phyloP scores from a whole-genome alignment of 1,284 basidiomycete genomes.

The Phellopilus nigrolimitatus region DNA sequence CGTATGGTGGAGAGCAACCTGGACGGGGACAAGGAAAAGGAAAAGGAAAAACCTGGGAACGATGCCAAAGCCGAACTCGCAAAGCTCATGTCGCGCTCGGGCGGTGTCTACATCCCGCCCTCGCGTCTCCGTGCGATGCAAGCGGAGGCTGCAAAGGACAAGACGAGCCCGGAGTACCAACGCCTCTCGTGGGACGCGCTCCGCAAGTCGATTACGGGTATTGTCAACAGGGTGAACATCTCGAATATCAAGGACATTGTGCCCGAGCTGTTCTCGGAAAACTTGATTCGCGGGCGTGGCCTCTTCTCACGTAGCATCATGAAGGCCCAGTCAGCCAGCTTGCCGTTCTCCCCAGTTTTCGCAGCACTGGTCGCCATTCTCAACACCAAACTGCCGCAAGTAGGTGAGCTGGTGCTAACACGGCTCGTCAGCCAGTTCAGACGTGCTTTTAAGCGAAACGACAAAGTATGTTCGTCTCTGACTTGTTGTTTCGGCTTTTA shows the following conservation, averaged over 20 bases:
- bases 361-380: slow-evolving; percentile 91
- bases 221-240: slow-evolving; percentile 97
- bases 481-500: neutral
- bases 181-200: slow-evolving; percentile 97
- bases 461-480: slow-evolving; percentile 70
- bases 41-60: slow-evolving; percentile 43
- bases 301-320: slow-evolving; percentile 92
- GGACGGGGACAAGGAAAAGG: slow-evolving; percentile 49
- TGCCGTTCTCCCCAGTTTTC: slow-evolving; percentile 97
- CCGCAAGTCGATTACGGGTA: slow-evolving; percentile 97
- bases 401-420: slow-evolving; percentile 88
- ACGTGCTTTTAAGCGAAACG: slow-evolving; percentile 93
- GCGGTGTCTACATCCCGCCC: slow-evolving; percentile 96
- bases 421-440: slow-evolving; percentile 94
- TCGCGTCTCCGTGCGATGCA: slow-evolving; percentile 90
- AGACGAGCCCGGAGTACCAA: slow-evolving; percentile 90
- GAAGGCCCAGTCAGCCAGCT: slow-evolving; percentile 95
- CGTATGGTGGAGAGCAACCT: slow-evolving; percentile 72
- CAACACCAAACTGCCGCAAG: slow-evolving; percentile 96
- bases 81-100: slow-evolving; percentile 77
- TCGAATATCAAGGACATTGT: slow-evolving; percentile 97
- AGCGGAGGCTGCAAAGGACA: slow-evolving; percentile 81
- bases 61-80: slow-evolving; percentile 79
- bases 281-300: slow-evolving; percentile 86
- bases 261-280: slow-evolving; percentile 90